Evolutionary conservation across 345 rosid genomes (phyloP), one percentile per base, ranked within the genome.

Genomic region (Corchorus capsularis): DNA sequence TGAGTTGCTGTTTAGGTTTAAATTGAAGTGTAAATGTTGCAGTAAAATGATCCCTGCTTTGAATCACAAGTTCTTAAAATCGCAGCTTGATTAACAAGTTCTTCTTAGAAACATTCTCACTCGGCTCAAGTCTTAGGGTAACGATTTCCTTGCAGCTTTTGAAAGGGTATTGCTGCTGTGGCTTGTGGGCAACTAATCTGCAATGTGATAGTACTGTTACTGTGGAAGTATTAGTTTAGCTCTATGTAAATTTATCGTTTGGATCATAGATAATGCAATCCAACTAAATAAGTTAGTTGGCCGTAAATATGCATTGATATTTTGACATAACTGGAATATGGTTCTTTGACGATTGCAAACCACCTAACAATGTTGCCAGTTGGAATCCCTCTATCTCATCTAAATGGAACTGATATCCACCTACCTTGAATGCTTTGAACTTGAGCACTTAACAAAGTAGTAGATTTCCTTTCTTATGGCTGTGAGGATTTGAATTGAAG

Each of bases 351-450:
- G 46, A 53, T 59, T 59, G 73, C 3, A 41, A 15, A 12, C 74
- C 35, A 52, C 54, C 54, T 73, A 73, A 49, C 5, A 13, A 2
- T n/a, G 16, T 63, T 39, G 53, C 2, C n/a, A 46, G 54, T 66
- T 46, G 55, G 27, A 66, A 20, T 16, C 37, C 71, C 4, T n/a
- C 12, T 34, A 37, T 16, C 69, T 64, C 2, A 64, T 49, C 15
- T 8, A 37, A 50, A 14, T 45, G 34, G 19, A 10, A 45, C 16
- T 34, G 66, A 35, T 13, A 46, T 22, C 32, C 13, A 55, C 54
- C 75, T 34, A 61, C 60, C 32, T 20, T 62, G 27, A 49, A 35
- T 34, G 22, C 71, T 67, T 20, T 57, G n/a, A 59, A 59, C 20
- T 27, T 43, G 11, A 63, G 61, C 37, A 64, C 63, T 45, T 22